These are phyloP conservation scores for Dipteronia dyeriana DNA, from an alignment of 345 rosid species.

Conservation along the genomic window DNA sequence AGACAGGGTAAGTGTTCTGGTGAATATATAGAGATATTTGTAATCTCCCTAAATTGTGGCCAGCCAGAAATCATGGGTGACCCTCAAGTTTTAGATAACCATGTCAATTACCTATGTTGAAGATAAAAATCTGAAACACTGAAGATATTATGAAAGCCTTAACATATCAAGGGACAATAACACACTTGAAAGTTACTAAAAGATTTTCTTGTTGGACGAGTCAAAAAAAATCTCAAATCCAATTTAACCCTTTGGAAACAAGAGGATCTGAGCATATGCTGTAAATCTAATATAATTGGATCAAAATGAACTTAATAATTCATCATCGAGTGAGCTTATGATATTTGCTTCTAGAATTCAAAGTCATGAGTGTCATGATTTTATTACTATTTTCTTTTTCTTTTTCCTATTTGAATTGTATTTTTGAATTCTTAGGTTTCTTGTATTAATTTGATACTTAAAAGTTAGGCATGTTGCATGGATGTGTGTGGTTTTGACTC, in stretches of 20 bases:
- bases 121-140: not conserved
- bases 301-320: not conserved
- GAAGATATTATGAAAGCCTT: not conserved
- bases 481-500: not conserved
- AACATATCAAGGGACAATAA: not conserved
- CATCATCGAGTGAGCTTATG: not conserved
- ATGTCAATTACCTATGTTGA: not conserved
- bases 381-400: not conserved
- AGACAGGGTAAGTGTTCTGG: slow-evolving; percentile 65
- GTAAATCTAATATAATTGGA: not conserved
- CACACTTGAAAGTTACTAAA: not conserved
- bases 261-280: not conserved
- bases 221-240: not conserved
- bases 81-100: not conserved
- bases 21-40: slow-evolving; percentile 1
- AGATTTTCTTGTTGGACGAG: not conserved
- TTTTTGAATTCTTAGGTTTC: not conserved
- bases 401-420: not conserved
- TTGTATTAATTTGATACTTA: not conserved
- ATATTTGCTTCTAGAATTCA: not conserved
- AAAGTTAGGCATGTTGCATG: not conserved
- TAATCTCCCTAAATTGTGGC: not conserved
- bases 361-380: not conserved
- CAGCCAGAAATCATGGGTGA: not conserved
- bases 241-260: not conserved